Base-by-base conservation (phyloP, 2,329 filamentous ascomycete species). In the Pseudonectria buxi region DNA sequence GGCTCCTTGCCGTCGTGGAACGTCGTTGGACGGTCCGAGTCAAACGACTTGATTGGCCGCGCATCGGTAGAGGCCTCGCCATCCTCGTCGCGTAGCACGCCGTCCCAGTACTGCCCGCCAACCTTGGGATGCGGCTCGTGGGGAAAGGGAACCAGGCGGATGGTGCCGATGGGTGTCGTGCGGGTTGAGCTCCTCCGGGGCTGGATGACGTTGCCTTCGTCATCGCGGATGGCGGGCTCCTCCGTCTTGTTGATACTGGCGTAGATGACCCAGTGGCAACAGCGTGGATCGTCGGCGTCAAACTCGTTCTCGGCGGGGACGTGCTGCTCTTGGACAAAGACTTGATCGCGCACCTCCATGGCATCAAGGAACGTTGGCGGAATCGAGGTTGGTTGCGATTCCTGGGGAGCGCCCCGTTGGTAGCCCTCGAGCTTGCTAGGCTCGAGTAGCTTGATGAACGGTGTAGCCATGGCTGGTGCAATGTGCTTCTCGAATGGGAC, bases 241-340 rank as follows among this genome's bases (percentile, higher is more conserved):
- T 63, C 60, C 4, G 57, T 62, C 32, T 61, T 65, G 35, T 72
- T 72, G 37, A 83, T 70, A 12, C 72, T 78, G 31, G 78, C 77
- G 60, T 94, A 95, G n/a, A 81, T 69, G 22, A 95, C 81, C 84
- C 86, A 95, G 61, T 95, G 88, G 63, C 81, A 90, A 47, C 78
- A 81, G 25, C 85, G 75, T 1, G 72, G 47, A 58, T 96, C 90
- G 56, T 95, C 87, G 1, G 71, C 64, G 64, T 95, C 90, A 46
- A 86, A 72, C 59, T 96, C 89, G 45, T 78, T 76, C 26, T 83
- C 77, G 1, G 78, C 59, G 0, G 74, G 68, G 11, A 78, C 65
- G 0, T 59, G 49, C 50, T 83, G 78, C 51, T 82, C 79, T 7
- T 62, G 26, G 15, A 82, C 72, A 48, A 80, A 83, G 35, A 83